Base-by-base conservation (phyloP, 2,329 filamentous ascomycete species). In the Neopestalotiopsis sp. region DNA sequence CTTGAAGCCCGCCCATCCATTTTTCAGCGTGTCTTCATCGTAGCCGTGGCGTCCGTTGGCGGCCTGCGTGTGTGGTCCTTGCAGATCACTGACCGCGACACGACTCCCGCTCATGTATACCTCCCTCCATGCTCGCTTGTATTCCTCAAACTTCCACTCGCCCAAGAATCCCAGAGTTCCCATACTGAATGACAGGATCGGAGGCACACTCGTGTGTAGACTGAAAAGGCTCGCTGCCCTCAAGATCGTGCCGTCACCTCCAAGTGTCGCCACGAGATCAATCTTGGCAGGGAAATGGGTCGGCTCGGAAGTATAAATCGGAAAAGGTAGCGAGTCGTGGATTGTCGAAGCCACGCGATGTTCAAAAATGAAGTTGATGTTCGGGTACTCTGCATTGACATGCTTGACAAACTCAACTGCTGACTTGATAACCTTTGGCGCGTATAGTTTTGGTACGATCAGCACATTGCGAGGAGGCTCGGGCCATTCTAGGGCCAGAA, bases 101-200 rank as follows among this genome's bases (percentile, higher is more conserved):
- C 83, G 81, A 71, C 86, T 88, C 2, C 88, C 88, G 74, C 87
- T 89, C 92, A 97, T 97, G 82, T 97, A 98, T 66, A 96, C 94
- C 78, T 98, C 94, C 63, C 94, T 86, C 83, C 97, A 97, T 0
- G 96, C 96, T 63, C 93, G 88, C 81, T 97, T 97, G 82, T 97
- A 94, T 75, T 98, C 95, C 6, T 87, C 86, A 78, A 98, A 98
- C 75, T 96, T 97, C 95, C 95, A 99, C 81, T 98, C 95, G 17
- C 95, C 95, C 7, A 99, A 83, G 74, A 99, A 99, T 0, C 96
- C 96, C 0, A 99, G 84, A 0, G 95, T 97, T 5, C 96, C 96
- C 94, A 99, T 98, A 78, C 94, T 97, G 78, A 99, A 99, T 1
- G 94, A 94, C 7, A 99, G 85, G 42, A 99, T 92, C 0, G 96